Conservation (phyloP, 768 basidiomycete species). For the Tephrocybe sp. region DNA sequence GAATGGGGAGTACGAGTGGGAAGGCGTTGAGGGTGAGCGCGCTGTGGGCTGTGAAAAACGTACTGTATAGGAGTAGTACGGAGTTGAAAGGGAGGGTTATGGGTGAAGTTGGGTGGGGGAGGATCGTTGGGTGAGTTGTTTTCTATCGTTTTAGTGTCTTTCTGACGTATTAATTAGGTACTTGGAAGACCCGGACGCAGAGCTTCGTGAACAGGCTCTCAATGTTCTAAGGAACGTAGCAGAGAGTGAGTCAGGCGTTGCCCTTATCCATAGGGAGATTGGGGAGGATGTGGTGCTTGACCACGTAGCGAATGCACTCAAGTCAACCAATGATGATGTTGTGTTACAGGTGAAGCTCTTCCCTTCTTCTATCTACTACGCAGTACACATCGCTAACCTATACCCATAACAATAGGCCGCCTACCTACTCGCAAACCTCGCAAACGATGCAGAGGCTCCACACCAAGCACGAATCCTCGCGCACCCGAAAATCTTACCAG, state of each 20-base stretch:
- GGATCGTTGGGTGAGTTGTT: slow-evolving; percentile 49
- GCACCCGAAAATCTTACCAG: slow-evolving; percentile 47
- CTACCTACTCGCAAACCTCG: slow-evolving; percentile 63
- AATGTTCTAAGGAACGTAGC: slow-evolving; percentile 66
- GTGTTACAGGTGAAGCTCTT: slow-evolving; percentile 45
- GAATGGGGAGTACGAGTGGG: background rate
- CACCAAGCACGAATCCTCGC: slow-evolving; percentile 53
- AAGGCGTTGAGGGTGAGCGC: slow-evolving; percentile 43
- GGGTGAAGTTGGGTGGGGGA: slow-evolving; percentile 63
- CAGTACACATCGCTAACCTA: background rate
- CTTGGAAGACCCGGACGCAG: slow-evolving; percentile 47
- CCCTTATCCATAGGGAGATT: slow-evolving; percentile 55
- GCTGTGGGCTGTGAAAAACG: slow-evolving; percentile 86
- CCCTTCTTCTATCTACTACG: slow-evolving; percentile 2
- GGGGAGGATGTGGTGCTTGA: slow-evolving; percentile 42
- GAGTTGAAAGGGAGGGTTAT: slow-evolving; percentile 66
- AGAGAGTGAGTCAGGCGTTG: slow-evolving; percentile 61
- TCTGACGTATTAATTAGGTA: slow-evolving; percentile 34
- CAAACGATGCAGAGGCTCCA: slow-evolving; percentile 47
- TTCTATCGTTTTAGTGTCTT: background rate
- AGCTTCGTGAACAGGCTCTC: slow-evolving; percentile 70
- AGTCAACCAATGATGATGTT: slow-evolving; percentile 50
- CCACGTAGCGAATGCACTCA: slow-evolving; percentile 46
- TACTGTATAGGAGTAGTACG: slow-evolving; percentile 61
- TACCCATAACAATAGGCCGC: slow-evolving; percentile 37